Base-by-base conservation (phyloP, 2,329 filamentous ascomycete genomes). In the Pestalotiopsis sp. region DNA sequence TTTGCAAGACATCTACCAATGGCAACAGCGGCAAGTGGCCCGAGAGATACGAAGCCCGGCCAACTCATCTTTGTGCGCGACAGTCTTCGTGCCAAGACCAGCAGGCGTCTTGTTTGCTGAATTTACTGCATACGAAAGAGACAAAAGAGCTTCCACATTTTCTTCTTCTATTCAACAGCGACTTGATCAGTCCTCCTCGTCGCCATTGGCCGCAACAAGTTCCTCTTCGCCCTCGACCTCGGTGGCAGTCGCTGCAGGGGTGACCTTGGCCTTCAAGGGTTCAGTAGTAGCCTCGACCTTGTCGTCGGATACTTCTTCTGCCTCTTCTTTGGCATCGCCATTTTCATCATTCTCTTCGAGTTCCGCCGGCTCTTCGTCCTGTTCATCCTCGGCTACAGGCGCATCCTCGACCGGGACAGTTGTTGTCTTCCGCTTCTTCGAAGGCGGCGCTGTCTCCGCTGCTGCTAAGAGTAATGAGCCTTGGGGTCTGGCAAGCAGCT, bases 391-490 rank as follows among this genome's bases (percentile, higher is more conserved):
- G 69, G 64, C 71, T 70, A 72, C 70, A 27, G 76, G 73, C 36
- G 73, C 68, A 36, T 72, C 56, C 25, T 77, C 72, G 68, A 61
- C 67, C 12, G 73, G 57, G 65, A 71, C 72, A 57, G 67, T 67
- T 31, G 69, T 66, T 3, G 75, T 79, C 72, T 79, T 79, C 68
- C 74, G 71, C 68, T 78, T 79, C 69, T 79, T 79, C 68, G 74
- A 75, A 1, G 77, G 77, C 57, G 75, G 77, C 68, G 74, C 74
- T 68, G 75, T 67, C n/a, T 71, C 70, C 71, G 68, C 27, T 70
- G 38, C 31, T 57, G 27, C 13, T 66, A 70, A 73, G 45, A 57
- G 59, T 72, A 69, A 65, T 68, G 49, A 12, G 58, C 61, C 5
- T 60, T 66, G 69, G 65, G 27, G 65, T 41, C 65, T 49, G 23